A percentile compares a stretch with the other conserved stretches of the same genome.
phyloP scores from a whole-genome alignment of 192 early-diverging fungal genomes.

The Podila verticillata region DNA sequence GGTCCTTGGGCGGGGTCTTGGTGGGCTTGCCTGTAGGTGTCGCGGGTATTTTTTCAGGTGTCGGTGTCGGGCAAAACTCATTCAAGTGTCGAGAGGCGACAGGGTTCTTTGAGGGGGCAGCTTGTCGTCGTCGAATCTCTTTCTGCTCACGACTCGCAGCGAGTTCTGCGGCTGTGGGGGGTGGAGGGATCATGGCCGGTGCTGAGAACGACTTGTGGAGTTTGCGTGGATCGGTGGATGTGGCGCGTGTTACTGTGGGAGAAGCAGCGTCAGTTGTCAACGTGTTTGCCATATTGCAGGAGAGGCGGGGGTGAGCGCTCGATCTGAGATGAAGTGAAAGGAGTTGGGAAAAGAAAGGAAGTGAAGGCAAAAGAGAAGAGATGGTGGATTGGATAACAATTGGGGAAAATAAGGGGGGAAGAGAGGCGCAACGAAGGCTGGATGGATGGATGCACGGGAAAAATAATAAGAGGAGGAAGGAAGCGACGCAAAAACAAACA shows the following conservation, averaged over 20 bases:
- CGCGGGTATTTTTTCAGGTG: background rate
- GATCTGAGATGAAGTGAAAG: background rate
- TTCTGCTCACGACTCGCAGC: constrained; percentile 3
- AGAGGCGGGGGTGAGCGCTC: background rate
- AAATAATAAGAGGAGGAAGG: constrained; percentile 1
- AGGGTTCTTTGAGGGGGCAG: constrained; percentile 13
- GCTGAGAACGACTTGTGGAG: background rate
- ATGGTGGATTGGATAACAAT: background rate
- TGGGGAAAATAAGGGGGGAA: background rate
- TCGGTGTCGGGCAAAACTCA: constrained; percentile 7
- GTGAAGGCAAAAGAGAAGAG: background rate
- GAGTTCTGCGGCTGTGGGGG: background rate
- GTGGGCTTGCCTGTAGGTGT: background rate
- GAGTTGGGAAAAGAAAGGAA: too few species aligned
- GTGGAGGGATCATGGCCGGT: background rate
- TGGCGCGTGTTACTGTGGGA: background rate
- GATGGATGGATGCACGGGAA: background rate
- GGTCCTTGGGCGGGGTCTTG: background rate
- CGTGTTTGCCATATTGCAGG: background rate
- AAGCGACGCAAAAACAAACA: too few species aligned
- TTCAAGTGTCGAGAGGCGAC: constrained; percentile 14
- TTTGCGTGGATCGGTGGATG: background rate
- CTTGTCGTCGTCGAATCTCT: constrained; percentile 1
- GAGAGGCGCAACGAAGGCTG: background rate
- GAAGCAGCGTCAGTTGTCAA: background rate